These are phyloP conservation scores for Fragilaria crotonensis DNA, from an alignment of 108 stramenopile species.

Conservation along the genomic window DNA sequence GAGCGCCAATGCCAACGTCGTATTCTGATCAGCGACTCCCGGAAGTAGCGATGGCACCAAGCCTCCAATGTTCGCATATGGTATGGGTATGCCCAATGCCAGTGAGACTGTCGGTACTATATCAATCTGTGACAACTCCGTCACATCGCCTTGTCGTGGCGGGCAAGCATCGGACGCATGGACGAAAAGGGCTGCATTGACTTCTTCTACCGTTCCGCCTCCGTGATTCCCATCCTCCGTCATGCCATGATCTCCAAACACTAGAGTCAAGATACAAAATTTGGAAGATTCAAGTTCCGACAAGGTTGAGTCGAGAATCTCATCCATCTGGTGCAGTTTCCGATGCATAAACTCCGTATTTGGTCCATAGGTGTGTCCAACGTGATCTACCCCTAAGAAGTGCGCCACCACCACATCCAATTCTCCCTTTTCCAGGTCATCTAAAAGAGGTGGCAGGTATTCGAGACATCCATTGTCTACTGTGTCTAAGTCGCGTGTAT, in stretches of 20 bases:
- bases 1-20: constrained; percentile 60
- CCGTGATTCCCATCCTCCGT: constrained; percentile 98
- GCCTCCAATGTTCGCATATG: constrained; percentile 90
- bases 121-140: constrained; percentile 71
- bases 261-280: constrained; percentile 50
- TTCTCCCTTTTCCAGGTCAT: constrained; percentile 21
- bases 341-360: constrained; percentile 77
- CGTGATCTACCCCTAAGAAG: constrained; percentile 96
- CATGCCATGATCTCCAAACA: constrained; percentile 97
- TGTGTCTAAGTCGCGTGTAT: constrained; percentile 94
- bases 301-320: constrained; percentile 48
- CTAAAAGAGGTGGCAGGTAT: constrained; percentile 50
- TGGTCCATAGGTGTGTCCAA: constrained; percentile 95
- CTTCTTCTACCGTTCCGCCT: constrained; percentile 92
- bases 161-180: constrained; percentile 19
- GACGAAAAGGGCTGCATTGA: constrained; percentile 87
- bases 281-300: constrained; percentile 40
- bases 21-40: constrained; percentile 19
- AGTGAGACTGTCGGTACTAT: constrained; percentile 91
- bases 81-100: constrained; percentile 87
- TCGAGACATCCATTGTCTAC: constrained; percentile 91
- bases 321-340: constrained; percentile 91
- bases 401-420: constrained; percentile 78
- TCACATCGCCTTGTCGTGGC: background rate
- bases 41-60: constrained; percentile 77